phyloP scores from a whole-genome alignment of 371 early-diverging fungal genomes.

The Zychaea mexicana region DNA sequence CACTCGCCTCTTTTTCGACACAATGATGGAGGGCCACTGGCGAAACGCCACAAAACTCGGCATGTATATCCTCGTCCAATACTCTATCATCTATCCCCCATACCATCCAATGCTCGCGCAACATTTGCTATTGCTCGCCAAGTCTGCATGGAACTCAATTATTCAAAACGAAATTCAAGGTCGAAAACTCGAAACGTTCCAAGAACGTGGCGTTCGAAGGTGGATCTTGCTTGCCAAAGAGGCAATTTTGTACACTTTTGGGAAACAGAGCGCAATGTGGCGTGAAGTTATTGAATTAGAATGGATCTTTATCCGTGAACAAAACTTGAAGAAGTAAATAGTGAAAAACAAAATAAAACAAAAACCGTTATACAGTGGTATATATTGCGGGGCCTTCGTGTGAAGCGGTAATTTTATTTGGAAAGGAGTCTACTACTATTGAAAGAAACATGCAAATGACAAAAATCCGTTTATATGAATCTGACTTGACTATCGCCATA shows the following conservation, averaged over 20 bases:
- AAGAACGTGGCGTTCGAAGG: slow-evolving; percentile 40
- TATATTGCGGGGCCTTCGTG: neutral
- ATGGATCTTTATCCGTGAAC: slow-evolving; percentile 50
- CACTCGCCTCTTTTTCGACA: slow-evolving; percentile 38
- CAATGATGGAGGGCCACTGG: slow-evolving; percentile 49
- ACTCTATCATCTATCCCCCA: slow-evolving; percentile 69
- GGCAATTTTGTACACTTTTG: slow-evolving; percentile 33
- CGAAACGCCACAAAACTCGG: slow-evolving; percentile 55
- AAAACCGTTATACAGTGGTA: too few relatives aligned
- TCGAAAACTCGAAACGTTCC: slow-evolving; percentile 30
- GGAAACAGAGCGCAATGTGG: slow-evolving; percentile 44
- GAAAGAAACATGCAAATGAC: too few relatives aligned
- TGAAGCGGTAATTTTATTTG: neutral
- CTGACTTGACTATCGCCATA: too few relatives aligned
- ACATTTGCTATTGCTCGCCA: slow-evolving; percentile 65
- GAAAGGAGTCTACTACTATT: too few relatives aligned
- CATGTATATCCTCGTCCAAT: slow-evolving; percentile 66
- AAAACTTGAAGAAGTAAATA: slow-evolving; percentile 29
- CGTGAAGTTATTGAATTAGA: slow-evolving; percentile 45
- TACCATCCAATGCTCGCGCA: slow-evolving; percentile 74
- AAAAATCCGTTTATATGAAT: too few relatives aligned
- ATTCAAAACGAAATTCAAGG: slow-evolving; percentile 34
- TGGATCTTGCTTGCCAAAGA: slow-evolving; percentile 47
- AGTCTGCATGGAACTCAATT: slow-evolving; percentile 66
- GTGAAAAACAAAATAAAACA: too few relatives aligned